Conservation (phyloP, 2,329 filamentous ascomycete species). For the Apiospora pterosperma region DNA sequence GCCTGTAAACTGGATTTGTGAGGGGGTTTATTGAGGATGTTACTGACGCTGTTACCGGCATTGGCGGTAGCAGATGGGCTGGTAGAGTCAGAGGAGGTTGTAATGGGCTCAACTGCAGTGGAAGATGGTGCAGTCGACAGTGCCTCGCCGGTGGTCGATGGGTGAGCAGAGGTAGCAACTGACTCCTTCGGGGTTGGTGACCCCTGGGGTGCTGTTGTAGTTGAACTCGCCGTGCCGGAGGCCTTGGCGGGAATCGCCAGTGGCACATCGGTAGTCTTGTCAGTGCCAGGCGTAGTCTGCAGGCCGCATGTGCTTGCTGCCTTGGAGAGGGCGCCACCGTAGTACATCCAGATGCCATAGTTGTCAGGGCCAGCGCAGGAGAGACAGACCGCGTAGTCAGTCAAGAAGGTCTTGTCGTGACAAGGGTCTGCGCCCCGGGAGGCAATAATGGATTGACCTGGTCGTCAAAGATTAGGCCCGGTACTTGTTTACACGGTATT, state of each 20-base stretch:
- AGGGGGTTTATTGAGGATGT: neutral
- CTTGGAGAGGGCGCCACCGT: slow-evolving; percentile 32
- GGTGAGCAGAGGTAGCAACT: neutral
- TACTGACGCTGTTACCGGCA: neutral
- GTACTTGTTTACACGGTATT: neutral
- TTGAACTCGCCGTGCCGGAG: neutral
- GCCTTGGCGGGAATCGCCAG: neutral
- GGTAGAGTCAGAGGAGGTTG: neutral
- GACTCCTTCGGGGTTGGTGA: no score
- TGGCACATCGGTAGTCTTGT: neutral
- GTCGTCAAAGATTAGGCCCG: neutral
- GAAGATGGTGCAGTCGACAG: neutral
- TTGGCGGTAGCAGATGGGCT: neutral
- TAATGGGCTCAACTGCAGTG: neutral
- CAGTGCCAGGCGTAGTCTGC: neutral
- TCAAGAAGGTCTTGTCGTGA: slow-evolving; percentile 34
- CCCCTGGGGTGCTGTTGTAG: neutral
- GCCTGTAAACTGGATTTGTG: neutral
- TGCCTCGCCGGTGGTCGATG: neutral
- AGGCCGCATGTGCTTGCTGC: slow-evolving; percentile 19
- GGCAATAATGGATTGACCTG: slow-evolving; percentile 31
- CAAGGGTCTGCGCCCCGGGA: slow-evolving; percentile 33
- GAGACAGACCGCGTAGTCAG: slow-evolving; percentile 40
- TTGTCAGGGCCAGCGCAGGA: slow-evolving; percentile 36
- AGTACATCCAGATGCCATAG: slow-evolving; percentile 41